Percentiles rank a stretch among this genome's conserved stretches.
Evolutionary conservation across 2,329 filamentous ascomycete species (phyloP).

Genomic region (Colletotrichum melonis): DNA sequence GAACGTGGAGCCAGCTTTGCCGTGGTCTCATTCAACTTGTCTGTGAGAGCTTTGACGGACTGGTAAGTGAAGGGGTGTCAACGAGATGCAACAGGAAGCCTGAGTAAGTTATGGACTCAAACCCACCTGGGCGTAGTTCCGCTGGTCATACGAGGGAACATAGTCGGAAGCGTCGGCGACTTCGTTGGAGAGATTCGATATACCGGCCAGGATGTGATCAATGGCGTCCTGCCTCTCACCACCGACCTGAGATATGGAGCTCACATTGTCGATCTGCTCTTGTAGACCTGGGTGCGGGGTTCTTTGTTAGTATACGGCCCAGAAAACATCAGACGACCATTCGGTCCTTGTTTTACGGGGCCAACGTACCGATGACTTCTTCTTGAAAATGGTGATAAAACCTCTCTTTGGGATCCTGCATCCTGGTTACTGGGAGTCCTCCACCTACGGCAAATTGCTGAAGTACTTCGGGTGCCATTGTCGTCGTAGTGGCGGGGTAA

Average conservation of each 20-base stretch:
- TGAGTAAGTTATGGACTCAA: background rate
- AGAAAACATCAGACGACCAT: background rate
- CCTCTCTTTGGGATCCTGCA: slow-evolving; percentile 73
- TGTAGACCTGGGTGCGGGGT: slow-evolving; percentile 71
- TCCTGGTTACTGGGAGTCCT: slow-evolving; percentile 41
- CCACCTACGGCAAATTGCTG: slow-evolving; percentile 24
- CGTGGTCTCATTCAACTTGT: slow-evolving; percentile 79
- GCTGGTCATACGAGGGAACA: slow-evolving; percentile 89
- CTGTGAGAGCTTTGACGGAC: slow-evolving; percentile 83
- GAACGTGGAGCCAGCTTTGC: slow-evolving; percentile 77
- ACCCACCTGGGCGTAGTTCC: slow-evolving; percentile 81
- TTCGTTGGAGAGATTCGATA: slow-evolving; percentile 83
- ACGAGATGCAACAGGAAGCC: background rate
- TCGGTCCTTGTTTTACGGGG: background rate
- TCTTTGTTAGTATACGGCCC: background rate
- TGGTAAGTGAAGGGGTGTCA: slow-evolving; percentile 45
- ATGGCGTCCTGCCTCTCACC: slow-evolving; percentile 85
- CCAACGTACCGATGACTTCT: slow-evolving; percentile 74
- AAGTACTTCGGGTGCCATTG: slow-evolving; percentile 38
- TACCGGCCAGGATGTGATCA: slow-evolving; percentile 82
- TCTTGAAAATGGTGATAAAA: slow-evolving; percentile 89
- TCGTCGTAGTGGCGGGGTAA: background rate
- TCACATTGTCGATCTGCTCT: slow-evolving; percentile 38
- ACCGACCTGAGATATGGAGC: slow-evolving; percentile 66
- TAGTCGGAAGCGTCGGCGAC: slow-evolving; percentile 86